Percentiles rank a stretch among this genome's conserved stretches.
Evolutionary conservation across 2,329 filamentous ascomycete genomes (phyloP).

Genomic region (Hymenoscyphus linearis): DNA sequence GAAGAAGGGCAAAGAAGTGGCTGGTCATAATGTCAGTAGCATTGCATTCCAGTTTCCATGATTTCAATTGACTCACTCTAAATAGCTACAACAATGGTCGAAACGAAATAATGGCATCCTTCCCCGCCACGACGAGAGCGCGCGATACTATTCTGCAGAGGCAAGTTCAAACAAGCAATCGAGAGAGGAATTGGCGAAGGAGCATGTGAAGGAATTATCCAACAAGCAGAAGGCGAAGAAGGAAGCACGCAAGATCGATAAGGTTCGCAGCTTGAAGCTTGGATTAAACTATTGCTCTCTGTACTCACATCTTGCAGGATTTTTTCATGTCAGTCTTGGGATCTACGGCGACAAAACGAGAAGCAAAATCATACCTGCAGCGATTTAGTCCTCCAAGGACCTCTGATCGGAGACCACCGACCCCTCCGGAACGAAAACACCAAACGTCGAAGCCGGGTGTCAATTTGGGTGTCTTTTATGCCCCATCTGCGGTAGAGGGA

Average conservation of each 20-base stretch:
- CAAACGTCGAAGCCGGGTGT: slow-evolving; percentile 41
- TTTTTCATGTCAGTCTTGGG: slow-evolving; percentile 82
- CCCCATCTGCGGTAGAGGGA: slow-evolving; percentile 51
- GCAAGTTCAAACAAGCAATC: slow-evolving; percentile 18
- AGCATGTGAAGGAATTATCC: slow-evolving; percentile 26
- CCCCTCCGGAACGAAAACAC: background rate
- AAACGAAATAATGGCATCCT: slow-evolving; percentile 13
- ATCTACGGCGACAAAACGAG: slow-evolving; percentile 85
- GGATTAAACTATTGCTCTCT: background rate
- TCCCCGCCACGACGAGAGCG: slow-evolving; percentile 6
- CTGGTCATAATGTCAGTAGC: slow-evolving; percentile 31
- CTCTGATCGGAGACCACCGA: slow-evolving; percentile 8
- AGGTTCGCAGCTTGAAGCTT: slow-evolving; percentile 33
- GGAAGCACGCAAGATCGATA: slow-evolving; percentile 42
- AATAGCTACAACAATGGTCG: slow-evolving; percentile 27
- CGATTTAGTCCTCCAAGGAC: slow-evolving; percentile 58
- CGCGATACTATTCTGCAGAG: slow-evolving; percentile 14
- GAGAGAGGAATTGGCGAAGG: slow-evolving; percentile 26
- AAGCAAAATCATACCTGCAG: slow-evolving; percentile 86
- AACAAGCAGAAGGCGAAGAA: slow-evolving; percentile 38
- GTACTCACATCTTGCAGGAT: slow-evolving; percentile 49
- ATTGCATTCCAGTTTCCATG: background rate
- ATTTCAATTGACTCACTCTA: slow-evolving; percentile 12
- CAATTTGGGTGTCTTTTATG: slow-evolving; percentile 57
- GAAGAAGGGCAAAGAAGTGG: slow-evolving; percentile 30